A percentile compares a stretch with the other conserved stretches of the same genome.
phyloP scores from a whole-genome alignment of 2,329 filamentous ascomycete species.

The Nemania serpens region DNA sequence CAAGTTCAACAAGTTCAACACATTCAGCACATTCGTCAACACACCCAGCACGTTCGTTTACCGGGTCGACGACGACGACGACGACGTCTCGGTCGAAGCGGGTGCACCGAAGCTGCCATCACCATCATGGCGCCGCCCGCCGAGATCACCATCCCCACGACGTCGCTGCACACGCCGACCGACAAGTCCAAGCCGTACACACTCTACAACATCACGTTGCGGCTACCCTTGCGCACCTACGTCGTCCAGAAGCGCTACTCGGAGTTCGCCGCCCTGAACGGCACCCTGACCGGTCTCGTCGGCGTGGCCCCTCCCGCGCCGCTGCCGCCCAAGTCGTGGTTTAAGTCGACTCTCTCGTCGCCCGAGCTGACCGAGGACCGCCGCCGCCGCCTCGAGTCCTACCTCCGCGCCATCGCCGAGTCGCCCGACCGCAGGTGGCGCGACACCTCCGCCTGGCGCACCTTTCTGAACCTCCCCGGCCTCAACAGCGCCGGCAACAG shows the following conservation, averaged over 20 bases:
- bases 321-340: constrained; percentile 76
- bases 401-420: constrained; percentile 73
- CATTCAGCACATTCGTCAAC: too few species aligned
- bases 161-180: constrained; percentile 55
- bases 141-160: constrained; percentile 71
- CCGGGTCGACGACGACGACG: neutral
- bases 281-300: constrained; percentile 62
- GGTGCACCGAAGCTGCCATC: neutral
- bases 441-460: constrained; percentile 71
- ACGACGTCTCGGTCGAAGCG: neutral
- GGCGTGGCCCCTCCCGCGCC: constrained; percentile 67
- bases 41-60: neutral
- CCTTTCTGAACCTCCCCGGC: constrained; percentile 72
- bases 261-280: constrained; percentile 73
- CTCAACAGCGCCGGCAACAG: constrained; percentile 53
- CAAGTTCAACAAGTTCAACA: too few species aligned
- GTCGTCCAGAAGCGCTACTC: constrained; percentile 82
- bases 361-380: constrained; percentile 72
- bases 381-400: constrained; percentile 69
- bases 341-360: constrained; percentile 72
- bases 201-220: constrained; percentile 77
- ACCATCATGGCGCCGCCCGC: constrained; percentile 64
- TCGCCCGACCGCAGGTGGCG: constrained; percentile 78
- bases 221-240: constrained; percentile 75
- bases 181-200: constrained; percentile 70